Percentiles rank a stretch among this genome's conserved stretches.
phyloP scores from a whole-genome alignment of 176 grass and related monocot species.

The Aegilops longissima region DNA sequence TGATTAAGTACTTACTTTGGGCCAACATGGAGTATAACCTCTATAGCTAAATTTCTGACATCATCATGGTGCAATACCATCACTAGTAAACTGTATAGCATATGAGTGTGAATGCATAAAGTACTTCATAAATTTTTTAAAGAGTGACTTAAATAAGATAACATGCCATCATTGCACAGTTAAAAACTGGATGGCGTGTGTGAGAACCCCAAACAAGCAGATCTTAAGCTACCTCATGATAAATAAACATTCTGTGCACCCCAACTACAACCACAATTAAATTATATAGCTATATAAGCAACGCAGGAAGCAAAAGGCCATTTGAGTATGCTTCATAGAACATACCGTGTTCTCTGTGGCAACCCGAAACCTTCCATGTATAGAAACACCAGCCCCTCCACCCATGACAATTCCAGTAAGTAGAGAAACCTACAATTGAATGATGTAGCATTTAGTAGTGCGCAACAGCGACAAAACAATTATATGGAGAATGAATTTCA shows the following conservation, averaged over 20 bases:
- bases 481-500: slow-evolving; percentile 27
- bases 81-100: background rate
- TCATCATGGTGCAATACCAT: slow-evolving; percentile 21
- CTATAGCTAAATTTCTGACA: background rate
- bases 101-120: background rate
- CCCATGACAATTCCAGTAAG: slow-evolving; percentile 92
- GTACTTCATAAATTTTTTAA: background rate
- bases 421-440: slow-evolving; percentile 72
- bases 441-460: slow-evolving; percentile 2
- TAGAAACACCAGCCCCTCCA: slow-evolving; percentile 87
- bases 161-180: background rate
- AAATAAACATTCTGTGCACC: slow-evolving; percentile 1
- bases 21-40: slow-evolving; percentile 4
- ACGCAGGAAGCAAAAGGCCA: background rate
- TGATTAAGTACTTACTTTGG: background rate
- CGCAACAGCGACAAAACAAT: slow-evolving; percentile 1
- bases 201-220: background rate
- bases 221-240: slow-evolving; percentile 5
- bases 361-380: slow-evolving; percentile 91
- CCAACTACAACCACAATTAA: background rate
- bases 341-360: slow-evolving; percentile 88
- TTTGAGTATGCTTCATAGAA: slow-evolving; percentile 2
- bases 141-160: slow-evolving; percentile 8
- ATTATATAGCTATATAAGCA: background rate
- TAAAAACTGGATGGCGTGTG: background rate